Evolutionary conservation across 257 asterid species (phyloP).

Genomic region (Parsonsia alboflavescens): DNA sequence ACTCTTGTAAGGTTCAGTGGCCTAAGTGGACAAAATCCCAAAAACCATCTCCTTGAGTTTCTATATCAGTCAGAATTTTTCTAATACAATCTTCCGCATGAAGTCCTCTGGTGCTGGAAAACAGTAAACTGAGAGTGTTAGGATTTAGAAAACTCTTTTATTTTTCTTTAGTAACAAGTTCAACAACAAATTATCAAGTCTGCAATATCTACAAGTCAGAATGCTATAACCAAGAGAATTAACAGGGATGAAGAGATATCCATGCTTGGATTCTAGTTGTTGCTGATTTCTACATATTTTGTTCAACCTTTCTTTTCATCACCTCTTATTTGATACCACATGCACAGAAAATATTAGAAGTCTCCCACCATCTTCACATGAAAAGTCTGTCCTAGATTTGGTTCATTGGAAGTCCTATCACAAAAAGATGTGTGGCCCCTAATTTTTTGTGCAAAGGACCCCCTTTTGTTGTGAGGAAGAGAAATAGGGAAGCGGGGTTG

Average conservation of each 20-base stretch:
- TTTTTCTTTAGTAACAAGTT: neutral
- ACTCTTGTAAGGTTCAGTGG: neutral
- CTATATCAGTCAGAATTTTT: slow-evolving; percentile 39
- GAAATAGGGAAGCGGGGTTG: no score
- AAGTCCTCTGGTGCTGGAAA: slow-evolving; percentile 66
- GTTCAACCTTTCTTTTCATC: neutral
- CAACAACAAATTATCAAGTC: neutral
- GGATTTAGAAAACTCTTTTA: neutral
- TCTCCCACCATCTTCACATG: neutral
- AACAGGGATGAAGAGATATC: neutral
- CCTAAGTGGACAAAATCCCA: neutral
- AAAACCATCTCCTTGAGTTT: neutral
- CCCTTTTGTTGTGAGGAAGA: neutral
- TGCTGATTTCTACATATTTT: neutral
- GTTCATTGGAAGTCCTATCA: neutral
- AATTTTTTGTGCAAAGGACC: neutral
- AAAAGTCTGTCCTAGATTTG: neutral
- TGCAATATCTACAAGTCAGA: slow-evolving; percentile 1
- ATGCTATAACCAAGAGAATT: neutral
- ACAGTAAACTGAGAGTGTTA: neutral
- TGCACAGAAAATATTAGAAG: neutral
- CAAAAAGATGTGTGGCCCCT: no score
- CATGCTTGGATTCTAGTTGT: neutral
- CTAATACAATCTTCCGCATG: slow-evolving; percentile 62
- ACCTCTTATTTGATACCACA: neutral